Evolutionary conservation across 148 eudicot species (phyloP).

Genomic region (Nyssa sinensis): DNA sequence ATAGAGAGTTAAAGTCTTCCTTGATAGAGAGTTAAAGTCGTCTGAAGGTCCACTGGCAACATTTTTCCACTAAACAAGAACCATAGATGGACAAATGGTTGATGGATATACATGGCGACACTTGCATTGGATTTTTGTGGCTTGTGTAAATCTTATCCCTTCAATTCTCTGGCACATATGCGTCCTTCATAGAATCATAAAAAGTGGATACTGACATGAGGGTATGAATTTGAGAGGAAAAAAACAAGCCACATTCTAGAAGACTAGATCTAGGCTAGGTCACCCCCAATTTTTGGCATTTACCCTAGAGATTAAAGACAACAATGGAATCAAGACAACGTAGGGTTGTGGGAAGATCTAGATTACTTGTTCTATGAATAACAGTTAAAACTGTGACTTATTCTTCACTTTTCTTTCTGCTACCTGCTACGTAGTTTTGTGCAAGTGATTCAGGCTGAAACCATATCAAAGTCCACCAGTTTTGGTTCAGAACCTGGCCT

Average conservation of each 20-base stretch:
- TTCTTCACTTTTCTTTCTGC: too few relatives aligned
- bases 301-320: too few relatives aligned
- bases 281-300: too few relatives aligned
- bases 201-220: not conserved
- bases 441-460: too few relatives aligned
- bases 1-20: not conserved
- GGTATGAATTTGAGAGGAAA: not conserved
- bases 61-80: not conserved
- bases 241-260: not conserved
- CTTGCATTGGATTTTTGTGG: not conserved
- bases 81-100: not conserved
- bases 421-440: too few relatives aligned
- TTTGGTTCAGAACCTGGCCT: too few relatives aligned
- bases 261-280: too few relatives aligned
- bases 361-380: too few relatives aligned
- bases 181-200: not conserved
- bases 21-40: not conserved
- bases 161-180: slow-evolving; percentile 8
- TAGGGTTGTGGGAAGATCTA: too few relatives aligned
- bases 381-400: too few relatives aligned
- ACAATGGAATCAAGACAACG: too few relatives aligned
- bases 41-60: not conserved
- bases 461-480: too few relatives aligned
- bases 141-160: not conserved
- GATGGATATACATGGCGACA: slow-evolving; percentile 10